Evolutionary conservation across 176 grass and related monocot genomes (phyloP).

Genomic region (Elymus sibiricus): DNA sequence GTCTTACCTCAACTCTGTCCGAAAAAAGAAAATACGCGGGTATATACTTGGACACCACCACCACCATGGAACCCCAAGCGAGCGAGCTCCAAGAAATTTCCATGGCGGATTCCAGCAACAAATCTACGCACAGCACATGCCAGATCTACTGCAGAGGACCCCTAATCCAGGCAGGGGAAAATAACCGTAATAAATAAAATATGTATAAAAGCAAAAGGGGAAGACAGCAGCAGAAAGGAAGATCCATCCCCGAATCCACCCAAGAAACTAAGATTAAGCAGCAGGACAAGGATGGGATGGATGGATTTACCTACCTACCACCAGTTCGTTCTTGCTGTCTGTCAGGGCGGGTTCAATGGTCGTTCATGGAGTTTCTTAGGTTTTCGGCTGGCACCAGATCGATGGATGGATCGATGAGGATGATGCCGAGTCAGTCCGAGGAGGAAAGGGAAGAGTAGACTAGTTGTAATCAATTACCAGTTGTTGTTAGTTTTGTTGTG

Average conservation of each 20-base stretch:
- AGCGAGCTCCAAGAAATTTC: not conserved
- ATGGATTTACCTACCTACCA: not conserved
- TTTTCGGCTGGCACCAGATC: not conserved
- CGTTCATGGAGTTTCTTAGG: not conserved
- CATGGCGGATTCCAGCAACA: not conserved
- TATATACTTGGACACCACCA: not conserved
- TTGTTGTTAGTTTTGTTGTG: not conserved
- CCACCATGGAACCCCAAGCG: not conserved
- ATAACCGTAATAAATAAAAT: not conserved
- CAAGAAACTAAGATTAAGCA: not conserved
- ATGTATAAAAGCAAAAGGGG: not conserved
- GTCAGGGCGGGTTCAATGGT: not conserved
- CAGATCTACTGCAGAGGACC: not conserved
- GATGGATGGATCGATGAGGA: too few relatives aligned
- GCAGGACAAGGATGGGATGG: not conserved
- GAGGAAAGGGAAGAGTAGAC: not conserved
- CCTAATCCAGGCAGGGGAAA: not conserved
- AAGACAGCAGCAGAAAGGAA: not conserved
- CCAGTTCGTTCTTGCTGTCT: not conserved
- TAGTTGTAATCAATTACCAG: not conserved
- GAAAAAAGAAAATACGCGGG: not conserved
- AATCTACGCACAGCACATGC: not conserved
- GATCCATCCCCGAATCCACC: not conserved
- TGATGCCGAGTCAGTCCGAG: not conserved
- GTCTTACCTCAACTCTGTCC: not conserved